Evolutionary conservation across 1,284 basidiomycete species (phyloP).

Genomic region (Sporisorium sorghi): DNA sequence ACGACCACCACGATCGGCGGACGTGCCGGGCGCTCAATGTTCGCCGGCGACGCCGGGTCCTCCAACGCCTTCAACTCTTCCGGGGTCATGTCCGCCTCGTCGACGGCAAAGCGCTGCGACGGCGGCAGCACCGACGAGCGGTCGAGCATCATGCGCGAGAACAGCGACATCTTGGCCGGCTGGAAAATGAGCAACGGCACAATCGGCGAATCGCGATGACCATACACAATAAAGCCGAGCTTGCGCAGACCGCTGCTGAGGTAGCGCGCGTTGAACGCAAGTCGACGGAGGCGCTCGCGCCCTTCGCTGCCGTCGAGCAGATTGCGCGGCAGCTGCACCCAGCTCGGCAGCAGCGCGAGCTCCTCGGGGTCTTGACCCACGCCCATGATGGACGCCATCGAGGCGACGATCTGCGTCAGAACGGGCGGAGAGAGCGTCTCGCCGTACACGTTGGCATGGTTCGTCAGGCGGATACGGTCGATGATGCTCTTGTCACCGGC

Average conservation of each 20-base stretch:
- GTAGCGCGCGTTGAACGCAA: conserved; percentile 96
- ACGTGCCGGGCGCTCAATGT: conserved; percentile 46
- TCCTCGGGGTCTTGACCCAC: conserved; percentile 57
- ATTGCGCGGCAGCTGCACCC: conserved; percentile 59
- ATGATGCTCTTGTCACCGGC: conserved; percentile 84
- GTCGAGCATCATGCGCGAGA: conserved; percentile 67
- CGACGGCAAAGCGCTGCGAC: conserved; percentile 52
- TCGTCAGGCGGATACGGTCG: conserved; percentile 82
- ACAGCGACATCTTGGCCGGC: conserved; percentile 74
- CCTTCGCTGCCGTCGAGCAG: conserved; percentile 76
- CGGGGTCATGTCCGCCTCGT: conserved; percentile 42
- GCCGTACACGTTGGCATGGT: conserved; percentile 87
- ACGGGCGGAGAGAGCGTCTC: conserved; percentile 93
- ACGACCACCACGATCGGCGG: conserved; percentile 67
- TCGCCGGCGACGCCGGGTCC: conserved; percentile 46
- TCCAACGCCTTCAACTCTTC: conserved; percentile 49
- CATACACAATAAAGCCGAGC: conserved; percentile 96
- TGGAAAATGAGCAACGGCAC: conserved; percentile 93
- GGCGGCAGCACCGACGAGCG: conserved; percentile 60
- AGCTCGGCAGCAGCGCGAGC: conserved; percentile 61
- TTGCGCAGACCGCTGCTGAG: conserved; percentile 86
- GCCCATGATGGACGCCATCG: conserved; percentile 97
- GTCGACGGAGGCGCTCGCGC: conserved; percentile 80
- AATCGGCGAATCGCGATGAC: conserved; percentile 89
- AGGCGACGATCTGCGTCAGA: conserved; percentile 87